Percentiles rank a stretch among this genome's conserved stretches.
Conservation (phyloP, 257 asterid species). For the Nicotiana otophora region DNA sequence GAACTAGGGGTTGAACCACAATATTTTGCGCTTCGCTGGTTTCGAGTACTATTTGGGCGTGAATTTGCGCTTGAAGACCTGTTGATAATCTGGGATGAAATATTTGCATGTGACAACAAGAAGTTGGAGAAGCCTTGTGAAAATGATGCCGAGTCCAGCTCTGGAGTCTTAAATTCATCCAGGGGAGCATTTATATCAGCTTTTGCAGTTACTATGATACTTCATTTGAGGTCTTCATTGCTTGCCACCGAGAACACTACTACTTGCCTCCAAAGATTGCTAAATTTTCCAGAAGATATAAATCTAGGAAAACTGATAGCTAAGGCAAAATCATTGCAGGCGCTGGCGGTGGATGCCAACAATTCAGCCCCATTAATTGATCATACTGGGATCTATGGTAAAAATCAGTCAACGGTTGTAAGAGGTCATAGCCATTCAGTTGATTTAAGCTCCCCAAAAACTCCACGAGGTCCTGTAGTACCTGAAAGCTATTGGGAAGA, state of each 20-base stretch:
- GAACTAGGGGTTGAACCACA: conserved; percentile 95
- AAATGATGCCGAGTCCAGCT: conserved; percentile 34
- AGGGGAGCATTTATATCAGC: conserved; percentile 89
- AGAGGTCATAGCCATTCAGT: conserved; percentile 58
- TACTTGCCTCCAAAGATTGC: conserved; percentile 67
- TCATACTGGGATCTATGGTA: conserved; percentile 34
- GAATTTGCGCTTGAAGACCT: conserved; percentile 80
- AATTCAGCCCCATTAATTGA: conserved; percentile 38
- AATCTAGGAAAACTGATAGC: conserved; percentile 47
- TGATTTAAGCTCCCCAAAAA: conserved; percentile 51
- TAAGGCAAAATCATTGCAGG: conserved; percentile 73
- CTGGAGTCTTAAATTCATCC: conserved; percentile 51
- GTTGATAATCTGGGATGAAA: conserved; percentile 77
- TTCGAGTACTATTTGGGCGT: conserved; percentile 86
- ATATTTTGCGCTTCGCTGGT: conserved; percentile 85
- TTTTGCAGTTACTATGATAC: conserved; percentile 92
- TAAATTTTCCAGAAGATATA: conserved; percentile 66
- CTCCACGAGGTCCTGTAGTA: conserved; percentile 38
- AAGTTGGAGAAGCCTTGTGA: conserved; percentile 25
- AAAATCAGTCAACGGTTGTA: conserved; percentile 32
- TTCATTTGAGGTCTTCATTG: conserved; percentile 64
- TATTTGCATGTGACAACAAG: conserved; percentile 53
- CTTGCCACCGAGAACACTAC: conserved; percentile 90
- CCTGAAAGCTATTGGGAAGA: conserved; percentile 92
- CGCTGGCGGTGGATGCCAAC: conserved; percentile 52